Conservation (phyloP, 768 basidiomycete species). For the Goffeauzyma gilvescens region DNA sequence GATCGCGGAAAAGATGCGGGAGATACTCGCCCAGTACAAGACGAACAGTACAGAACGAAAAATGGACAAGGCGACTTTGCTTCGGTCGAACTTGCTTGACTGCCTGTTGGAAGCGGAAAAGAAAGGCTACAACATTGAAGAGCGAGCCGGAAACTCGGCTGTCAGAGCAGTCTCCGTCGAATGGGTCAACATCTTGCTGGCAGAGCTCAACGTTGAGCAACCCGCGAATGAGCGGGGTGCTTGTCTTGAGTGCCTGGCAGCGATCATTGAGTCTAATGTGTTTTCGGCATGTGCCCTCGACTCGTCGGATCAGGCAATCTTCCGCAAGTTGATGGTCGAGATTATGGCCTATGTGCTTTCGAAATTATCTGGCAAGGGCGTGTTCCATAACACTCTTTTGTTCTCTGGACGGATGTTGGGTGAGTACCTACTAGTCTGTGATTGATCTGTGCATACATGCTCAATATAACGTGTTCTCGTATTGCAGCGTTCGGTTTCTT, state of each 20-base stretch:
- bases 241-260: constrained; percentile 33
- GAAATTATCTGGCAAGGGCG: constrained; percentile 36
- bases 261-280: constrained; percentile 23
- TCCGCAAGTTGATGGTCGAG: constrained; percentile 28
- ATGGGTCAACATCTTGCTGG: constrained; percentile 26
- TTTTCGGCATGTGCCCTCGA: constrained; percentile 11
- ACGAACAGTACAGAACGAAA: too few relatives aligned
- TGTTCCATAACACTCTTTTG: constrained; percentile 36
- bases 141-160: constrained; percentile 14
- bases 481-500: constrained; percentile 35
- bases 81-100: constrained; percentile 28
- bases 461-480: neutral
- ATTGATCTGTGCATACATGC: neutral
- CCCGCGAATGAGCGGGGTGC: constrained; percentile 34
- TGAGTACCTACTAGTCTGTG: constrained; percentile 10
- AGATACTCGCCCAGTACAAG: too few relatives aligned
- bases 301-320: constrained; percentile 24
- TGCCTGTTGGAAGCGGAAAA: constrained; percentile 30
- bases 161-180: constrained; percentile 29
- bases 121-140: constrained; percentile 15
- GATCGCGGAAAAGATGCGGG: constrained; percentile 8
- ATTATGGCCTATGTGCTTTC: constrained; percentile 34
- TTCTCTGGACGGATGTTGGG: constrained; percentile 35
- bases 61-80: constrained; percentile 23
- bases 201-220: constrained; percentile 32